Base-by-base conservation (phyloP, 805 yeast genomes). In the Teunomyces panamensis region DNA sequence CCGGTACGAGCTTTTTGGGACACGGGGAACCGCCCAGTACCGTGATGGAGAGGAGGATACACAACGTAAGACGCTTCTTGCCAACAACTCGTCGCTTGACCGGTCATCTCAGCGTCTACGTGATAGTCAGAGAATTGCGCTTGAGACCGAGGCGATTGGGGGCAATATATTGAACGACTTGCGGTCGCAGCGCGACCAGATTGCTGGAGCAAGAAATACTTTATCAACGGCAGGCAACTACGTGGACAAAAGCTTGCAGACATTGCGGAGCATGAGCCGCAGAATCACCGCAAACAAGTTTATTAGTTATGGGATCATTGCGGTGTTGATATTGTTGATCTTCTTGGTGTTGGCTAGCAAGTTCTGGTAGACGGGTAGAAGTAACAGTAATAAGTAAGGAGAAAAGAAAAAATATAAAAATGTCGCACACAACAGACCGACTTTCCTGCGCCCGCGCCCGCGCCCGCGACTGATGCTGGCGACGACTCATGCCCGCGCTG, bases 161-260 rank as follows among this genome's bases (percentile, higher is more conserved):
- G 89, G 97, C 10, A 85, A 87, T 54, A 94, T 94, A 45, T 77
- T 94, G 69, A 83, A 83, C 57, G 96, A 92, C 63, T 73, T 94
- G 55, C 78, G 97, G 51, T 85, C 96, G 24, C 99, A 94, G 70
- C 76, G 99, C 49, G 99, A 94, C 60, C 97, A 95, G 60, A 80
- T 94, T 39, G 73, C 81, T 46, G 89, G 91, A 57, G 82, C 96
- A 17, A 81, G 97, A 65, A 87, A 86, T 57, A 88, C 96, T 0
- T 72, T 94, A 44, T 79, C 80, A 67, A 92, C 90, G 52, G 98
- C 98, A 0, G 98, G 94, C 63, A 82, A 86, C 0, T 89, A 91
- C 60, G 96, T 94, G 45, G 98, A 94, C 67, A 84, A 87, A 62
- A 84, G 94, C 47, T 79, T 94, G 47, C 80, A 87, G 48, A 94